Evolutionary conservation across 2,329 filamentous ascomycete genomes (phyloP).

Genomic region (Aurifilum marmelostoma): DNA sequence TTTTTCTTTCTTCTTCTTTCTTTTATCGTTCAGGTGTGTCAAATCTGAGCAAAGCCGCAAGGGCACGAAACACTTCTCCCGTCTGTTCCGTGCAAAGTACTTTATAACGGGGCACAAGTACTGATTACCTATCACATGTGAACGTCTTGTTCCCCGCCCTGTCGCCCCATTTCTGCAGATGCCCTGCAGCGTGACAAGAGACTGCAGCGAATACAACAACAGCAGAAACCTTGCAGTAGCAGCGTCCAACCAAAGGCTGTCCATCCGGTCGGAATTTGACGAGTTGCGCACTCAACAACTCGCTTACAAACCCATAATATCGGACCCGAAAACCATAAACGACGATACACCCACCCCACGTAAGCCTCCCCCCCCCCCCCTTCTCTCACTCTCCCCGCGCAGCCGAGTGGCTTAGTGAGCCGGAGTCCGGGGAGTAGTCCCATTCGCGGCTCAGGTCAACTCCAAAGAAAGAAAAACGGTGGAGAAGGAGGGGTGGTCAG

Average conservation of each 20-base stretch:
- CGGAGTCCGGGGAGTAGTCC: not conserved
- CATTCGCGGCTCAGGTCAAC: conserved; percentile 8
- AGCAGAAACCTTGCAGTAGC: too few relatives aligned
- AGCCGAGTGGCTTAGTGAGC: conserved; percentile 2
- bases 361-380: not conserved
- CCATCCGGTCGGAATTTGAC: too few relatives aligned
- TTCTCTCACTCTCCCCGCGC: not conserved
- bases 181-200: not conserved
- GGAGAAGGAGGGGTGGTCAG: conserved; percentile 5
- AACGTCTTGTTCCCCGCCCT: not conserved
- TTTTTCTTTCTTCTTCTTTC: too few relatives aligned
- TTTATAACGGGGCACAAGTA: not conserved
- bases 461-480: not conserved
- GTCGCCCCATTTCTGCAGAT: not conserved
- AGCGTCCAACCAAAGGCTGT: too few relatives aligned
- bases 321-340: not conserved
- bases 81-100: not conserved
- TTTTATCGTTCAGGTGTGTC: not conserved
- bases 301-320: not conserved
- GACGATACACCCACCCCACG: not conserved
- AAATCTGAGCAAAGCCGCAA: not conserved
- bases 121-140: not conserved
- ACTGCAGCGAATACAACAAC: not conserved
- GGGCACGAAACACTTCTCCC: too few relatives aligned
- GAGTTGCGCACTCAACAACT: too few relatives aligned